Conservation (phyloP, 2,329 filamentous ascomycete genomes). For the Plectosphaerella sp. region DNA sequence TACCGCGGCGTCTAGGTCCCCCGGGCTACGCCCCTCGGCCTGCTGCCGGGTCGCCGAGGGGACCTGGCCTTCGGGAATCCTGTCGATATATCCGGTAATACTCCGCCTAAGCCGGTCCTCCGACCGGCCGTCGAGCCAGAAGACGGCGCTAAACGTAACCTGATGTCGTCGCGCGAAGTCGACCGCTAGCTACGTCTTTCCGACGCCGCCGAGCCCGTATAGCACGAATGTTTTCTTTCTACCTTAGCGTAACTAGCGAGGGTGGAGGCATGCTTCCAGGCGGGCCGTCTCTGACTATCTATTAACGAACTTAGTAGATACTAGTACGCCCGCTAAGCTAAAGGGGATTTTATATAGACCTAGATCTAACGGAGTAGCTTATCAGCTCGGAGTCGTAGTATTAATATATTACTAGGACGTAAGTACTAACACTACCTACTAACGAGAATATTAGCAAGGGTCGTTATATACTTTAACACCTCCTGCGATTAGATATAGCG, state of each 20-base stretch:
- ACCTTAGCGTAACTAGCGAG: conserved; percentile 1
- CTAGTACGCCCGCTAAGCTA: conserved; percentile 12
- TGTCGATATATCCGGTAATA: conserved; percentile 14
- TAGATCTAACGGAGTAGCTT: conserved; percentile 5
- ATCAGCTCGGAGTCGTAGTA: background rate
- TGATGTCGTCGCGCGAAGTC: background rate
- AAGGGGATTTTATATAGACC: conserved; percentile 11
- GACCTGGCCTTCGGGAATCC: conserved; percentile 16
- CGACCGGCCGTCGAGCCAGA: conserved; percentile 25
- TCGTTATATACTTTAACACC: background rate
- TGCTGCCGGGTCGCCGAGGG: conserved; percentile 3
- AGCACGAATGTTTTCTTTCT: background rate
- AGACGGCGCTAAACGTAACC: conserved; percentile 22
- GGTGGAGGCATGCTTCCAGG: conserved; percentile 14
- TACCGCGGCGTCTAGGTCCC: conserved; percentile 12
- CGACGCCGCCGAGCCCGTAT: conserved; percentile 4
- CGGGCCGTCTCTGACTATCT: conserved; percentile 10
- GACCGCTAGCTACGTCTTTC: conserved; percentile 7
- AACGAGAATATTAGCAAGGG: background rate
- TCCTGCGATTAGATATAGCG: too few species aligned
- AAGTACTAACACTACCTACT: background rate
- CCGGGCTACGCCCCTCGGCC: conserved; percentile 8
- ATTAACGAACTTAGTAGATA: conserved; percentile 14
- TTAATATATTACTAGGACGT: too few species aligned
- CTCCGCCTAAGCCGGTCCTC: conserved; percentile 22